Percentiles rank a stretch among this genome's conserved stretches.
Conservation (phyloP, 1,284 basidiomycete species). For the Puccinia novopanici region DNA sequence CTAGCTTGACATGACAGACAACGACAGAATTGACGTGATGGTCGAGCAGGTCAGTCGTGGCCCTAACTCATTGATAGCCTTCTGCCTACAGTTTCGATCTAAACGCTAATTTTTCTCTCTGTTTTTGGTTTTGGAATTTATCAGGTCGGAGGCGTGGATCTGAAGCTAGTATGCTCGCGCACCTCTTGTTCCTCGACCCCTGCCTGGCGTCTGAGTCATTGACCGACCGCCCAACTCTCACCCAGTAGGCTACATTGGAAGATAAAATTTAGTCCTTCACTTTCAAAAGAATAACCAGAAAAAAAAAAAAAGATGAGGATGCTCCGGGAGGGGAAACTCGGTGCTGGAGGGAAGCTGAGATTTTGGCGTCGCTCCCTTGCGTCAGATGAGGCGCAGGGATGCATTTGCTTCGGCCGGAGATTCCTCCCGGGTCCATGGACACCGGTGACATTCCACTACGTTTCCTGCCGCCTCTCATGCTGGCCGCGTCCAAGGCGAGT, state of each 20-base stretch:
- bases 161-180: not conserved
- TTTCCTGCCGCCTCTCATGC: too few species aligned
- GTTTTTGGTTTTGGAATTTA: not conserved
- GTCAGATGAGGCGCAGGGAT: too few species aligned
- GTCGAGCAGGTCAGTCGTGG: conserved; percentile 44
- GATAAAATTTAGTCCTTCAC: not conserved
- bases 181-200: not conserved
- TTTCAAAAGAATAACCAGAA: not conserved
- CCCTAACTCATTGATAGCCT: not conserved
- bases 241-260: conserved; percentile 1
- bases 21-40: conserved; percentile 48
- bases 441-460: too few species aligned
- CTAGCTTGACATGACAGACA: conserved; percentile 45
- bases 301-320: not conserved
- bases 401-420: too few species aligned
- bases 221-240: not conserved
- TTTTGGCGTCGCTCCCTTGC: too few species aligned
- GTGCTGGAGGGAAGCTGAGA: too few species aligned
- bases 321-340: too few species aligned
- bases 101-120: too few species aligned
- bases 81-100: too few species aligned
- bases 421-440: too few species aligned
- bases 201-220: not conserved
- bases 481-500: too few species aligned
- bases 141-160: conserved; percentile 4